Percentiles rank a stretch among this genome's conserved stretches.
Evolutionary conservation across 345 rosid genomes (phyloP).

Genomic region (Acer campestre): DNA sequence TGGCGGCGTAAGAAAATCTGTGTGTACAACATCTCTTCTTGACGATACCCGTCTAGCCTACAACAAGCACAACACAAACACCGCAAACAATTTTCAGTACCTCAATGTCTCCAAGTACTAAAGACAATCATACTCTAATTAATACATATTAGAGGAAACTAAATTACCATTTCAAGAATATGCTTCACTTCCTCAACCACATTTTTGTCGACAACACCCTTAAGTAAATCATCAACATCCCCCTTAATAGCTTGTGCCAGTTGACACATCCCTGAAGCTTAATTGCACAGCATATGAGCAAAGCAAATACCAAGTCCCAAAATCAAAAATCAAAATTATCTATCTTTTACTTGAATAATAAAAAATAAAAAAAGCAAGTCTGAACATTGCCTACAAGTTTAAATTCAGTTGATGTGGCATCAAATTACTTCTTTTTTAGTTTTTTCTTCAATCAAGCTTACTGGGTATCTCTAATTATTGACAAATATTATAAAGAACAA

Average conservation of each 20-base stretch:
- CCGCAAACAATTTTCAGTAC: background rate
- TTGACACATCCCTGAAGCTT: conserved; percentile 59
- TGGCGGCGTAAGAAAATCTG: conserved; percentile 91
- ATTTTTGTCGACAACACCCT: conserved; percentile 60
- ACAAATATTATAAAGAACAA: background rate
- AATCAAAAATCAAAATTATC: conserved; percentile 12
- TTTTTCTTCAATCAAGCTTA: conserved; percentile 4
- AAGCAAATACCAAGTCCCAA: background rate
- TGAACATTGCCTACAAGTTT: background rate
- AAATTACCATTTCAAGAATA: conserved; percentile 71
- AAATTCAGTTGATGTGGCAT: background rate
- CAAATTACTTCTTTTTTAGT: background rate
- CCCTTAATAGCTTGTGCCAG: conserved; percentile 67
- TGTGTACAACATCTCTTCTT: conserved; percentile 68
- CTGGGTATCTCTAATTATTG: conserved; percentile 16
- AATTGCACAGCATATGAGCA: conserved; percentile 5
- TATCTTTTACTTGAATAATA: background rate
- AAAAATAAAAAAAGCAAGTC: background rate
- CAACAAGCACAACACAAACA: background rate
- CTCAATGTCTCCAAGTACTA: background rate
- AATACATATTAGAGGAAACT: background rate
- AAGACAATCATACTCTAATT: background rate
- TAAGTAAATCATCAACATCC: conserved; percentile 55
- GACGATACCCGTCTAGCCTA: conserved; percentile 75
- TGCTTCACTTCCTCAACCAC: conserved; percentile 70